A percentile compares a stretch with the other conserved stretches of the same genome.
Evolutionary conservation across 352 stramenopile species (phyloP).

Genomic region (Pythium sp.): DNA sequence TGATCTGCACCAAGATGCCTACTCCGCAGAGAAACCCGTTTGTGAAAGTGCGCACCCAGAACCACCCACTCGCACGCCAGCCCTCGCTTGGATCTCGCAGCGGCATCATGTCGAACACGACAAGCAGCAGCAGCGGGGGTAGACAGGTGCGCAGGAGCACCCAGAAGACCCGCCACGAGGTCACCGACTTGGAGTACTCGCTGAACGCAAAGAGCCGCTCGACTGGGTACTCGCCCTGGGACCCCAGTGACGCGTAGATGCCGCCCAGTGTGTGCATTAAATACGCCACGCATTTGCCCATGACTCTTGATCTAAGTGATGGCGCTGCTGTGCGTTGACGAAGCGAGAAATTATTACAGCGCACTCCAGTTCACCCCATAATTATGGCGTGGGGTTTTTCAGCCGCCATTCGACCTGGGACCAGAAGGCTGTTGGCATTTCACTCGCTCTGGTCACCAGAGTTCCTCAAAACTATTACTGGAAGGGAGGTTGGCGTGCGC

Average conservation of each 20-base stretch:
- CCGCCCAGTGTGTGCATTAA: neutral
- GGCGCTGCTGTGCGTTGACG: too few relatives aligned
- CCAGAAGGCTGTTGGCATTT: too few relatives aligned
- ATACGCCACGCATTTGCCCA: neutral
- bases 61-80: neutral
- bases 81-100: neutral
- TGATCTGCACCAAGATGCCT: slow-evolving; percentile 1
- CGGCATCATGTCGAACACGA: slow-evolving; percentile 6
- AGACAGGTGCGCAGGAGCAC: slow-evolving; percentile 1
- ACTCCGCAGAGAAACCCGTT: neutral
- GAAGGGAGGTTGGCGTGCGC: too few relatives aligned
- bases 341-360: too few relatives aligned
- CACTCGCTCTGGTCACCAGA: too few relatives aligned
- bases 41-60: neutral
- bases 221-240: neutral
- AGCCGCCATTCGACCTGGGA: too few relatives aligned
- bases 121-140: neutral
- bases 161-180: neutral
- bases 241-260: neutral
- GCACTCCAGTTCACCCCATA: too few relatives aligned
- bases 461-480: too few relatives aligned
- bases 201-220: slow-evolving; percentile 8
- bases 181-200: neutral
- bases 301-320: too few relatives aligned
- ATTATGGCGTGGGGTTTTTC: too few relatives aligned